A percentile compares a stretch with the other conserved stretches of the same genome.
Evolutionary conservation across 768 basidiomycete species (phyloP).

Genomic region (Ramaria sp.): DNA sequence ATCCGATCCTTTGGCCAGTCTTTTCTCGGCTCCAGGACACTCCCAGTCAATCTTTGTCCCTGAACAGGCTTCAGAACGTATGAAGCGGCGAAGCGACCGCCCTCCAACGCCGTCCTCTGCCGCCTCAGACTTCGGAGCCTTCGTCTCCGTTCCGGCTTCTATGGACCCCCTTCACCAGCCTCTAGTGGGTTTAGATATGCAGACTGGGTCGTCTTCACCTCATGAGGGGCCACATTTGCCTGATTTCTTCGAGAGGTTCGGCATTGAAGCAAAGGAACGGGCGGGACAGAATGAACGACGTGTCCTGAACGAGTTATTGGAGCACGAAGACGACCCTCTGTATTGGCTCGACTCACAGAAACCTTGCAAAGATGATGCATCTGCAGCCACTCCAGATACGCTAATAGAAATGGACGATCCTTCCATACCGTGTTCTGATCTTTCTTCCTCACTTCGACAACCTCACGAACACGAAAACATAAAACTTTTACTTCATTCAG

Average conservation of each 20-base stretch:
- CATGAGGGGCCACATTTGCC: slow-evolving; percentile 11
- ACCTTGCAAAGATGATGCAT: background rate
- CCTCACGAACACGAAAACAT: background rate
- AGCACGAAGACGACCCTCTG: slow-evolving; percentile 61
- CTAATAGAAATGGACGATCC: background rate
- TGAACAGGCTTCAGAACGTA: background rate
- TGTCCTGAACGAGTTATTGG: slow-evolving; percentile 53
- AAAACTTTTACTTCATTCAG: background rate
- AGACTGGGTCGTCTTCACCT: background rate
- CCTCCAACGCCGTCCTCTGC: slow-evolving; percentile 14
- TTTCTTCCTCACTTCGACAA: background rate
- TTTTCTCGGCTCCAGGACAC: background rate
- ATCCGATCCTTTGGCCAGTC: slow-evolving; percentile 5
- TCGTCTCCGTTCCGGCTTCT: slow-evolving; percentile 43
- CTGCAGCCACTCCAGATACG: slow-evolving; percentile 6
- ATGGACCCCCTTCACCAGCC: slow-evolving; percentile 37
- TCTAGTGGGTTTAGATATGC: background rate
- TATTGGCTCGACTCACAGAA: slow-evolving; percentile 34
- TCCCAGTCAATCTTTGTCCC: background rate
- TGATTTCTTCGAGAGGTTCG: slow-evolving; percentile 53
- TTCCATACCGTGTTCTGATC: background rate
- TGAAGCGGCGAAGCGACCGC: background rate
- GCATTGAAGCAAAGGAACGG: slow-evolving; percentile 43
- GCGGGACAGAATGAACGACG: slow-evolving; percentile 40
- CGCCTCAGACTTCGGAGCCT: slow-evolving; percentile 50